Conservation (phyloP, 2,329 filamentous ascomycete species). For the Hypoxylon sp. region DNA sequence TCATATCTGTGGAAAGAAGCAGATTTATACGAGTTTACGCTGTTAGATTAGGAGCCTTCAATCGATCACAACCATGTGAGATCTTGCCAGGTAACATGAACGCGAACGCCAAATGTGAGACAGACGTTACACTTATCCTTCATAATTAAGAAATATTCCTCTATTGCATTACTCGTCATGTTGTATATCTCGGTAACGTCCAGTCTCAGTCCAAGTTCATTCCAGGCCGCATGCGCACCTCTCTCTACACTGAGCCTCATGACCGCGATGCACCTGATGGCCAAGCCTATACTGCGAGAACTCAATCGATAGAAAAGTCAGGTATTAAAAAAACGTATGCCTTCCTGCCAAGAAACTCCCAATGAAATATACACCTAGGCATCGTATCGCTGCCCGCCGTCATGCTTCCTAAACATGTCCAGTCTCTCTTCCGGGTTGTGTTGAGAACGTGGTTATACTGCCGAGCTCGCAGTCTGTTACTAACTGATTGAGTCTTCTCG, state of each 20-base stretch:
- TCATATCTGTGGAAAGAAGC: background rate
- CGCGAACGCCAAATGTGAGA: background rate
- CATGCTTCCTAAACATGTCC: constrained; percentile 40
- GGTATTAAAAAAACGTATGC: constrained; percentile 55
- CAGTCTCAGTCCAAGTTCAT: constrained; percentile 45
- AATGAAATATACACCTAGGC: constrained; percentile 51
- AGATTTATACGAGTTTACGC: background rate
- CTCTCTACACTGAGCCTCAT: constrained; percentile 31
- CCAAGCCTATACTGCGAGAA: constrained; percentile 43
- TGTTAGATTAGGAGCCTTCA: background rate
- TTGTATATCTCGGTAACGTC: constrained; percentile 45
- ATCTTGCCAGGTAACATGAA: background rate
- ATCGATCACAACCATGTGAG: background rate
- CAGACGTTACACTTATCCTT: background rate
- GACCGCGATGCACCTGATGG: constrained; percentile 45
- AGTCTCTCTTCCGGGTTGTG: constrained; percentile 27
- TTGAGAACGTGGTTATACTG: background rate
- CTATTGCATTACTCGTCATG: constrained; percentile 52
- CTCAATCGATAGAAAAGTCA: constrained; percentile 48
- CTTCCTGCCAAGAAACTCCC: constrained; percentile 50
- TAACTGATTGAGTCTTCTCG: background rate
- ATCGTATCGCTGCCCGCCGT: constrained; percentile 29
- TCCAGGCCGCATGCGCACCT: constrained; percentile 38
- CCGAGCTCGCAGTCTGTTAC: constrained; percentile 11
- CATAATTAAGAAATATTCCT: constrained; percentile 42